Base-by-base conservation (phyloP, 352 stramenopile species). In the Elongisporangium undulatum region DNA sequence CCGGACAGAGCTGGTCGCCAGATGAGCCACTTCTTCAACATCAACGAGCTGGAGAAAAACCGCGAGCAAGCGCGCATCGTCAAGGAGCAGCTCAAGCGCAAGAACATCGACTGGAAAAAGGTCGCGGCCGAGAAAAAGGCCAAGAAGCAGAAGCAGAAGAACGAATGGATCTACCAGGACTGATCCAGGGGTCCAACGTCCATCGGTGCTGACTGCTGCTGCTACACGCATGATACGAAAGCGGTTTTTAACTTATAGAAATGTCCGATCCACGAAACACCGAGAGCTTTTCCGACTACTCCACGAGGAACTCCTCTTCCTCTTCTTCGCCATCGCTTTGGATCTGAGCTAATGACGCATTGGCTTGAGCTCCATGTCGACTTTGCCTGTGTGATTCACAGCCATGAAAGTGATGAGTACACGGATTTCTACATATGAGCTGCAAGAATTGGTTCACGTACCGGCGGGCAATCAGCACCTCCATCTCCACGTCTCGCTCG, bases 21-120 rank as follows among this genome's bases (percentile, higher is more conserved):
- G 64, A 92, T 96, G 85, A 87, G 80, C 61, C 81, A 92, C 65
- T 96, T 94, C 53, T 96, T 96, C 49, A 78, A 96, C 70, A 72
- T 93, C 53, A 75, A 58, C 3, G 71, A 81, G 12, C 72, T 96
- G 13, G 87, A 92, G 55, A 80, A 89, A 62, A 96, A 96, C 58
- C 83, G 87, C 22, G 78, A 84, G 53, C 81, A 95, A 49, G 85
- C 87, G 39, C 74, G 79, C 56, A 70, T 72, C 26, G 81, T 87
- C 23, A 89, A 92, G 56, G 80, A 94, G 59, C 71, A 88, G 55
- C 79, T 95, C 51, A 92, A 94, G 69, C 87, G 80, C 57, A 89
- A 86, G 49, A 81, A 92, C 60, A 85, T 94, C 57, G 78, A 96
- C 68, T 96, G 87, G 87, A 92, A 90, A 55, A 95, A 94, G 69